phyloP scores from a whole-genome alignment of 2,329 filamentous ascomycete species.

The Triangularia verruculosa region DNA sequence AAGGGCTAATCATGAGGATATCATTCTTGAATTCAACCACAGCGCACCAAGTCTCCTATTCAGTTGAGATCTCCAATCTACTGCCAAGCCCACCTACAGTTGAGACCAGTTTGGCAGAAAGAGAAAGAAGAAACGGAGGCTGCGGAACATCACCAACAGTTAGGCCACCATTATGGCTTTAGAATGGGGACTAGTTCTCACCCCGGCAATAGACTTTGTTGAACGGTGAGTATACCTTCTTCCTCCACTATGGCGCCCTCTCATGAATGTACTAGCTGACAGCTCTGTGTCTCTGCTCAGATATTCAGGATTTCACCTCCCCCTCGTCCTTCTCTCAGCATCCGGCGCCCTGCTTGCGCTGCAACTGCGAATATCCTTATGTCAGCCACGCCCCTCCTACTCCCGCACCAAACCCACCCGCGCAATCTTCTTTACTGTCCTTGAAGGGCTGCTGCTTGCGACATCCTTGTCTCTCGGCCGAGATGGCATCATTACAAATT shows the following conservation, averaged over 20 bases:
- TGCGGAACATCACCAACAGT: too few species aligned
- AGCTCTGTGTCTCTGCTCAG: not conserved
- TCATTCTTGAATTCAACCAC: too few species aligned
- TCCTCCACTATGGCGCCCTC: not conserved
- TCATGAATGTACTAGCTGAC: not conserved
- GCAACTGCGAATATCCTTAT: conserved; percentile 5
- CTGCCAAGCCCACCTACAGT: too few species aligned
- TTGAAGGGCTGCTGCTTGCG: conserved; percentile 14
- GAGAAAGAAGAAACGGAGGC: too few species aligned
- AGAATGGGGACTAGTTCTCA: conserved; percentile 5
- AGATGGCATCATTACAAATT: conserved; percentile 12
- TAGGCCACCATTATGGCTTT: conserved; percentile 9
- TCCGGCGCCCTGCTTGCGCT: conserved; percentile 11
- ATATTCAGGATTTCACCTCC: conserved; percentile 12
- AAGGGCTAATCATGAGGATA: too few species aligned
- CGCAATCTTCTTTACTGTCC: conserved; percentile 5
- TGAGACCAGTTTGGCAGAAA: too few species aligned
- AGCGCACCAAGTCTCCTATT: too few species aligned
- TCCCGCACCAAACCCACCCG: not conserved
- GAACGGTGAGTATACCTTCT: conserved; percentile 9
- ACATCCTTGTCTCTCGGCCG: conserved; percentile 11
- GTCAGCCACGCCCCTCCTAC: conserved; percentile 2
- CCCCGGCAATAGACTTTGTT: conserved; percentile 1
- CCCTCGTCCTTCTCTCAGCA: conserved; percentile 9
- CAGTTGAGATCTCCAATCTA: too few species aligned